Evolutionary conservation across 306 rosid species (phyloP), one percentile per base, ranked within the genome.

Genomic region (Notholithocarpus densiflorus): DNA sequence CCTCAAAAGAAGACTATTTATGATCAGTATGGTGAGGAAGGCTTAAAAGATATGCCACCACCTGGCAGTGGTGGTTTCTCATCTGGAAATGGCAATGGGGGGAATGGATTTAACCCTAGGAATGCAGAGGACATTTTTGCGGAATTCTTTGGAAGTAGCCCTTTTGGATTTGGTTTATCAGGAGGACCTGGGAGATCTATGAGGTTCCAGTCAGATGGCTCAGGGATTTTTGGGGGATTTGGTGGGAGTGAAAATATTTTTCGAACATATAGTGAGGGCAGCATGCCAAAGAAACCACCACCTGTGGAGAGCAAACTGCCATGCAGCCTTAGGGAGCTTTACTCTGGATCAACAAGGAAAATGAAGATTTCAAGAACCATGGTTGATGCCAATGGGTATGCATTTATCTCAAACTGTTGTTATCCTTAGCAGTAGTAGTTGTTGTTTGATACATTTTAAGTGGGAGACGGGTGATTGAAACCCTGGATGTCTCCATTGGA

Each of bases 41-140:
- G 99, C 57, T 81, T 93, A 83, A 89, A 93, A 84, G 92, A 96
- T 56, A 88, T 74, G 89, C 97, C 97, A 73, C 92, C 93, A 52
- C 86, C 95, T 10, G 94, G 86, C 6, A 87, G 87, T 72, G 71
- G 82, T 53, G 82, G 78, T 32, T 87, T 80, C 77, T 81, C 89
- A 45, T 86, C 73, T 23, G 88, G 82, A 76, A 74, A 73, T 29
- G 82, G 89, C 5, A 56, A 83, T 31, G 87, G 86, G n/a, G 79
- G 86, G 52, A 89, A 32, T 77, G 97, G 96, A 18, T 93, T 93
- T 61, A 91, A 93, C 80, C 97, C 98, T 0, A 83, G 97, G 80
- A 90, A 87, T 78, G 99, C 98, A 56, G 97, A 93, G 91, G 99
- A 96, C 68, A 96, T 96, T 2, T 96, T 96, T 83, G 94, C 97